phyloP scores from a whole-genome alignment of 805 yeast species.

The Candida ponderosae region DNA sequence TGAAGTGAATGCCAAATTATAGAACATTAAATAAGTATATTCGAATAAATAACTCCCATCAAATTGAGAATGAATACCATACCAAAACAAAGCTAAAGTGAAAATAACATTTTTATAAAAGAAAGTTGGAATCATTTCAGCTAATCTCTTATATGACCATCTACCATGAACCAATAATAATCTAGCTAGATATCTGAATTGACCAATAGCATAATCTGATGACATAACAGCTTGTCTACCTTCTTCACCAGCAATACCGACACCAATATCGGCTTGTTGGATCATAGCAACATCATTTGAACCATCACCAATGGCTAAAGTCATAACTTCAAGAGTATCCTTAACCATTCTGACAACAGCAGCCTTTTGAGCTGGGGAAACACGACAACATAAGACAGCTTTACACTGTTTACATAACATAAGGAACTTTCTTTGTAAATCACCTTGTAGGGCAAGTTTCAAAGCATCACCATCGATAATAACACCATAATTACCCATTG shows the following conservation, averaged over 20 bases:
- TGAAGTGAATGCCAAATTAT: conserved; percentile 77
- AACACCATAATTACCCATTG: conserved; percentile 59
- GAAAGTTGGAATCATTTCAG: conserved; percentile 80
- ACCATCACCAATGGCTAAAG: conserved; percentile 84
- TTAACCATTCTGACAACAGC: conserved; percentile 77
- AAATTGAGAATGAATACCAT: conserved; percentile 63
- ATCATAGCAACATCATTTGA: conserved; percentile 89
- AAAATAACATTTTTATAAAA: conserved; percentile 75
- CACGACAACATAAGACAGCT: conserved; percentile 81
- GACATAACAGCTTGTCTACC: conserved; percentile 89
- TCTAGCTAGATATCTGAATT: conserved; percentile 63
- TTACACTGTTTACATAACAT: conserved; percentile 72
- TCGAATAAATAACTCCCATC: conserved; percentile 78
- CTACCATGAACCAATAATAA: conserved; percentile 72
- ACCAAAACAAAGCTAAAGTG: conserved; percentile 72
- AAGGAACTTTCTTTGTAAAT: conserved; percentile 49
- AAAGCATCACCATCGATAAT: conserved; percentile 79
- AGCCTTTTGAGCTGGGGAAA: conserved; percentile 83
- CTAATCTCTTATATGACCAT: conserved; percentile 77
- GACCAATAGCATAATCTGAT: conserved; percentile 81
- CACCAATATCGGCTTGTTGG: conserved; percentile 82
- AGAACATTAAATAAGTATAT: conserved; percentile 73
- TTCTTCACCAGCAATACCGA: conserved; percentile 89
- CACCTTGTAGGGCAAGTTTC: conserved; percentile 40
- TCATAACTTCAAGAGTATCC: conserved; percentile 69